Base-by-base conservation (phyloP, 108 stramenopile species). In the Stephanodiscus triporus region DNA sequence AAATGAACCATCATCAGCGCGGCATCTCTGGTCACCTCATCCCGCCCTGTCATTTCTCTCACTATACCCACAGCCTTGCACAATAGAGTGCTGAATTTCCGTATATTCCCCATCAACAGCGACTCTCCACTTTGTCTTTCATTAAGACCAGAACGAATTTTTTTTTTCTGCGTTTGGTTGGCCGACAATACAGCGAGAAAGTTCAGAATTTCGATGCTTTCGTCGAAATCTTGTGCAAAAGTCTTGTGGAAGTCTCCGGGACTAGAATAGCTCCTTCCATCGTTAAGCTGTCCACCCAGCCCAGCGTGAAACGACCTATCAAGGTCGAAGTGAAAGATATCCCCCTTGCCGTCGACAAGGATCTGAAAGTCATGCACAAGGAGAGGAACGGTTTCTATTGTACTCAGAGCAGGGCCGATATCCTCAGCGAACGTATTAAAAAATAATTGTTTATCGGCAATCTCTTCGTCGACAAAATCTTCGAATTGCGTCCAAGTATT, bases 281-380 rank as follows among this genome's bases (percentile, higher is more conserved):
- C 43, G 14, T 16, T 45, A 17, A 45, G 43, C 16, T 16, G 0
- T 2, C 23, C 53, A 2, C 24, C 26, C 23, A 54, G 26, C 24
- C 23, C 11, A 2, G 53, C 53, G 9, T 54, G 53, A 22, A 27
- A 26, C 4, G 26, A 23, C 16, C 53, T 0, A 26, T 54, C 53
- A 9, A 54, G 16, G 26, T 54, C 53, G 11, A 54, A 54, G 24
- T 54, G 53, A 24, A 11, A 27, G 11, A 26, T 54, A 13, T 54
- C 26, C 13, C 53, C 23, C 11, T 26, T 54, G 26, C 53, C 23
- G 26, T 54, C 53, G 11, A 54, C 9, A 11, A 54, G 23, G 53
- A 54, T 24, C 51, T 53, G 51, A 53, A 53, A 53, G 51, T 53
- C 51, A 24, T 22, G 26, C 23, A 13, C 23, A 54, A 54, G 53